Evolutionary conservation across 495 filamentous ascomycete species (phyloP).

Genomic region (Aspergillus coremiiformis): DNA sequence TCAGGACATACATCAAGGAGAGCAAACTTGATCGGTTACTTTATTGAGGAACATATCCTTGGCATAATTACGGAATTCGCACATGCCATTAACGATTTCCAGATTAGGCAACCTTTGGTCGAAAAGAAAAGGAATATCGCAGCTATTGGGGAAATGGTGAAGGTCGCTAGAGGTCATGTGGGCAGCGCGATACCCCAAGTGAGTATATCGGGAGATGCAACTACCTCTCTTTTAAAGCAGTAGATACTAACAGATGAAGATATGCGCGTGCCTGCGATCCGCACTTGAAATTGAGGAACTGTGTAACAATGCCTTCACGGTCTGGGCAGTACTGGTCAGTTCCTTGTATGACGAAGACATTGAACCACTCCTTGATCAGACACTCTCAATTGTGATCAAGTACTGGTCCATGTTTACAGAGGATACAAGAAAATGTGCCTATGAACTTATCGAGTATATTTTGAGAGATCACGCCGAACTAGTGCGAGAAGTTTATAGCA

Average conservation of each 20-base stretch:
- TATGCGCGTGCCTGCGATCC: conserved; percentile 80
- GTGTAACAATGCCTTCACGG: conserved; percentile 67
- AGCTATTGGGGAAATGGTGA: conserved; percentile 84
- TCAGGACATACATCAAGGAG: conserved; percentile 43
- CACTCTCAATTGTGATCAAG: conserved; percentile 74
- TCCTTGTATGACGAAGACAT: conserved; percentile 70
- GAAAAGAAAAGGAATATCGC: conserved; percentile 70
- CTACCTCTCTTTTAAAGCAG: background rate
- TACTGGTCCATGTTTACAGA: conserved; percentile 67
- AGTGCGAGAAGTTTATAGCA: conserved; percentile 57
- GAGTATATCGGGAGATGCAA: conserved; percentile 9
- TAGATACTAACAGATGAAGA: conserved; percentile 37
- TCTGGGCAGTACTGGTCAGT: conserved; percentile 73
- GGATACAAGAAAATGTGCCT: conserved; percentile 48
- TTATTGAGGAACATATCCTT: conserved; percentile 77
- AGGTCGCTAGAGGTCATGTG: conserved; percentile 58
- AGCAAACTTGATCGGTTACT: conserved; percentile 55
- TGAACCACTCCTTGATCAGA: conserved; percentile 72
- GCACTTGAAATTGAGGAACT: conserved; percentile 67
- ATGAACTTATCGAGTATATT: conserved; percentile 56
- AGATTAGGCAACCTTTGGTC: conserved; percentile 46
- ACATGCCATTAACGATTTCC: conserved; percentile 68
- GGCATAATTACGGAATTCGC: conserved; percentile 81
- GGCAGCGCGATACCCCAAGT: conserved; percentile 82
- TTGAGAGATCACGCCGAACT: conserved; percentile 51